Percentiles rank a stretch among this genome's conserved stretches.
These are phyloP conservation scores for Capsicum chinense DNA, from an alignment of 257 asterid genomes.

Conservation along the genomic window DNA sequence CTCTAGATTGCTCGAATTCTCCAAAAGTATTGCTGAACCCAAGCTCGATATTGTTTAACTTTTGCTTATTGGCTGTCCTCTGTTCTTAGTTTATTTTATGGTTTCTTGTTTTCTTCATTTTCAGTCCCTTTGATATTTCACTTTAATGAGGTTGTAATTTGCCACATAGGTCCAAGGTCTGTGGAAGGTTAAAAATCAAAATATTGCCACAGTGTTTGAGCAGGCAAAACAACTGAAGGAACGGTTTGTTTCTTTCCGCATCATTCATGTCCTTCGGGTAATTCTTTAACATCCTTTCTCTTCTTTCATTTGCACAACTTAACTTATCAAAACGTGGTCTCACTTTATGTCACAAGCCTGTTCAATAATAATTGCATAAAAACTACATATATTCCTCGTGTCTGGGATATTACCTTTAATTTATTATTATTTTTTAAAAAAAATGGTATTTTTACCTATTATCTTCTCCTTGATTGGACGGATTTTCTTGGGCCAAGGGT, in stretches of 20 bases:
- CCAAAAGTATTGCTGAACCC: background rate
- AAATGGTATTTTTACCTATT: background rate
- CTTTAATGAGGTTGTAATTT: background rate
- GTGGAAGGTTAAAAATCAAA: constrained; percentile 91
- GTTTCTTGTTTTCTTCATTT: background rate
- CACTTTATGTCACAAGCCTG: background rate
- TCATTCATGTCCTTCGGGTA: constrained; percentile 79
- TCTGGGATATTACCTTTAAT: background rate
- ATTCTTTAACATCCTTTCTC: constrained; percentile 31
- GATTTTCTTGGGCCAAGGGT: too few relatives aligned
- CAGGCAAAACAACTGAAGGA: constrained; percentile 85
- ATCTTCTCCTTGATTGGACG: background rate
- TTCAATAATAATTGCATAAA: background rate
- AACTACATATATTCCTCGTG: background rate
- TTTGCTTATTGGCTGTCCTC: background rate
- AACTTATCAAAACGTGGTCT: background rate
- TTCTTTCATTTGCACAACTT: constrained; percentile 5
- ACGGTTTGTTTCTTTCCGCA: constrained; percentile 67
- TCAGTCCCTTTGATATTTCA: background rate
- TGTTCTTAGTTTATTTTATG: background rate
- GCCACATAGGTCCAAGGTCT: constrained; percentile 72
- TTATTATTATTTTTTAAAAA: too few relatives aligned
- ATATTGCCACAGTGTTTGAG: constrained; percentile 61
- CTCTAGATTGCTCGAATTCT: background rate
- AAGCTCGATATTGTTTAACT: background rate